These are phyloP conservation scores for Leptographium lundbergii DNA, from an alignment of 2,329 filamentous ascomycete species.

Conservation along the genomic window DNA sequence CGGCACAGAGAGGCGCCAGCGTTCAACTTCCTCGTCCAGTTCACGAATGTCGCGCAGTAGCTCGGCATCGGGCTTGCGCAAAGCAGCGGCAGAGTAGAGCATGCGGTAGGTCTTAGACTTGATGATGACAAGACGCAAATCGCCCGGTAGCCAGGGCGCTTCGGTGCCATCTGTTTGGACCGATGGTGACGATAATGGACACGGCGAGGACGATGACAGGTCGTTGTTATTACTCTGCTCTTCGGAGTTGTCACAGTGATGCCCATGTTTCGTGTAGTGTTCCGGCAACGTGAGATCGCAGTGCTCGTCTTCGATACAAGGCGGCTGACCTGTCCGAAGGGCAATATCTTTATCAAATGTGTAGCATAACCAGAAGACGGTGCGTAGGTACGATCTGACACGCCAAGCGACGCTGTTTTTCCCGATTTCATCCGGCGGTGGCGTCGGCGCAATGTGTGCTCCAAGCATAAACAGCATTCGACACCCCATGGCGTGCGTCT, in stretches of 20 bases:
- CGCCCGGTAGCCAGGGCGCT: conserved; percentile 29
- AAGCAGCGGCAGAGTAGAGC: conserved; percentile 35
- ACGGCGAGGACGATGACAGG: background rate
- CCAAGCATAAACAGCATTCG: conserved; percentile 36
- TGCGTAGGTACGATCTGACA: conserved; percentile 21
- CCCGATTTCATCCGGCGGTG: background rate
- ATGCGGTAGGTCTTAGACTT: conserved; percentile 35
- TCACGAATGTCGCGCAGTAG: conserved; percentile 41
- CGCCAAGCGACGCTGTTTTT: conserved; percentile 11
- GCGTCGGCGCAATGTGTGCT: conserved; percentile 13
- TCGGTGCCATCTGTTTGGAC: background rate
- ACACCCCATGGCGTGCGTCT: conserved; percentile 31
- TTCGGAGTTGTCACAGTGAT: background rate
- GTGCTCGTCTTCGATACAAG: conserved; percentile 34
- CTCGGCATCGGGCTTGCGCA: conserved; percentile 39
- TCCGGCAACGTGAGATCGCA: conserved; percentile 37
- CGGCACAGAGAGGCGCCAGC: conserved; percentile 38
- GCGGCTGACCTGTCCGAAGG: conserved; percentile 39
- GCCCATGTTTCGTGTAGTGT: background rate
- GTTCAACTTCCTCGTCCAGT: conserved; percentile 42
- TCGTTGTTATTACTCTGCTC: background rate
- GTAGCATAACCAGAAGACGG: conserved; percentile 43
- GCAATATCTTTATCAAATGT: conserved; percentile 42
- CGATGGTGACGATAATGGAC: background rate
- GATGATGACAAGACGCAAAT: conserved; percentile 35